phyloP scores from a whole-genome alignment of 225 moss, liverwort and hornwort species.

The Physcomitrium patens region DNA sequence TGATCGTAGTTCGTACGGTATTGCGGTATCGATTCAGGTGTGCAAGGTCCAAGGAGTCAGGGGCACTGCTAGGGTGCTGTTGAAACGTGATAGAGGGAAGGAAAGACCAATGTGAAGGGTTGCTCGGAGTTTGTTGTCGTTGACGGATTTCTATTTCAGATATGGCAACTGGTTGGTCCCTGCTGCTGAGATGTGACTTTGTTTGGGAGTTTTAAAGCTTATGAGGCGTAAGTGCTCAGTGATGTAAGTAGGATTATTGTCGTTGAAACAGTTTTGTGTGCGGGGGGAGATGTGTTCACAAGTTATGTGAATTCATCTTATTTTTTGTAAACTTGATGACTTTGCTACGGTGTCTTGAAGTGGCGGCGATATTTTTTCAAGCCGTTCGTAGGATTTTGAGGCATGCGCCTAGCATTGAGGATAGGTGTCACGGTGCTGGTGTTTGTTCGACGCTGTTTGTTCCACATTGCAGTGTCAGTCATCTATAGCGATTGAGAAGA shows the following conservation, averaged over 20 bases:
- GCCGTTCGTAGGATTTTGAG: constrained; percentile 29
- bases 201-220: not conserved
- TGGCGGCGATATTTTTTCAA: not conserved
- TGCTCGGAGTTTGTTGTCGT: constrained; percentile 18
- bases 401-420: constrained; percentile 27
- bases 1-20: constrained; percentile 31
- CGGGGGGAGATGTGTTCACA: not conserved
- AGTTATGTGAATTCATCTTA: not conserved
- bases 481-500: not conserved
- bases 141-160: constrained; percentile 16
- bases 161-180: constrained; percentile 15
- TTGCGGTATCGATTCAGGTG: constrained; percentile 9
- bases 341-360: constrained; percentile 1
- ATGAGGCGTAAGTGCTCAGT: not conserved
- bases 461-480: constrained; percentile 22
- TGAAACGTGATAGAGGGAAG: not conserved
- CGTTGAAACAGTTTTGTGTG: not conserved
- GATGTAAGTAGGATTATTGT: not conserved
- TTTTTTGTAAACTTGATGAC: constrained; percentile 10
- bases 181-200: constrained; percentile 21
- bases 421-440: not conserved
- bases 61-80: not conserved
- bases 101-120: no score
- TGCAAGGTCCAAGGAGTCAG: constrained; percentile 5
- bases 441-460: not conserved